Percentiles rank a stretch among this genome's conserved stretches.
phyloP scores from a whole-genome alignment of 805 yeast species.

The Hanseniaspora jakobsenii region DNA sequence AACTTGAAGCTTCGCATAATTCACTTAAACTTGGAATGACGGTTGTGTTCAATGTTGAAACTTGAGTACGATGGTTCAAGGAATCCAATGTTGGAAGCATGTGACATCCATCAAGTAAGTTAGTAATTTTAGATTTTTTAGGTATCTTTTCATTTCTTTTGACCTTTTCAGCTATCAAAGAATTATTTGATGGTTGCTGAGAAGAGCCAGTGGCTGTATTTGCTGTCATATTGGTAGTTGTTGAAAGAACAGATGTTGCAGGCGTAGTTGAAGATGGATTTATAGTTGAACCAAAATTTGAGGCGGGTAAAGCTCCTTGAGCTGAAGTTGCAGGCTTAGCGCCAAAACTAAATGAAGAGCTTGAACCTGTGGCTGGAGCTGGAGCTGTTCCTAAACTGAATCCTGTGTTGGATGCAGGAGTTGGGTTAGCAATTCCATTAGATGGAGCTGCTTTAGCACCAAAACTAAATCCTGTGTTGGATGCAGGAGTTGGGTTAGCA shows the following conservation, averaged over 20 bases:
- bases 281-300: neutral
- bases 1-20: slow-evolving; percentile 30
- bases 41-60: neutral
- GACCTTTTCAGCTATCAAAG: slow-evolving; percentile 52
- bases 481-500: neutral
- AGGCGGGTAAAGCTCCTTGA: neutral
- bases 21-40: slow-evolving; percentile 47
- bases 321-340: neutral
- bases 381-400: slow-evolving; percentile 9
- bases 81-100: slow-evolving; percentile 6
- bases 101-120: slow-evolving; percentile 12
- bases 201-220: neutral
- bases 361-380: neutral
- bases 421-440: neutral
- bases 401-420: neutral
- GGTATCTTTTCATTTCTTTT: slow-evolving; percentile 73
- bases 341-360: neutral
- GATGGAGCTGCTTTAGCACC: neutral
- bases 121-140: slow-evolving; percentile 10
- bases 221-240: neutral
- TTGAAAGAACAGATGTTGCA: neutral
- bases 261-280: no score
- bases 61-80: neutral
- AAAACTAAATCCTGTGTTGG: slow-evolving; percentile 2
- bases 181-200: slow-evolving; percentile 14